These are phyloP conservation scores for Heliosperma pusillum DNA, from an alignment of 148 eudicot species.

Conservation along the genomic window DNA sequence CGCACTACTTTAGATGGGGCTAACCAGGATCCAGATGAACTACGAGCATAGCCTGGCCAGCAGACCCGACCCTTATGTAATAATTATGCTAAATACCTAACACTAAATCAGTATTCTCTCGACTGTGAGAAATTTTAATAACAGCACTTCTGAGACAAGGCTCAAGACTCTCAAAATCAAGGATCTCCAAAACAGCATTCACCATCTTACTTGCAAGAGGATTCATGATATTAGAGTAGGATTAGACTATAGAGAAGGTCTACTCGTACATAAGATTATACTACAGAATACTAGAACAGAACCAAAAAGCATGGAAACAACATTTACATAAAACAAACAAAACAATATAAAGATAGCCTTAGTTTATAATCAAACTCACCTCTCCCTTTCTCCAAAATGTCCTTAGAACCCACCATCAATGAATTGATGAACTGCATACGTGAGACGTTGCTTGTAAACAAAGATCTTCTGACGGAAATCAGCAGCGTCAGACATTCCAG, in stretches of 20 bases:
- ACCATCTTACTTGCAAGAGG: not conserved
- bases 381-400: slow-evolving; percentile 76
- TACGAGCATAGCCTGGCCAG: not conserved
- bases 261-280: not conserved
- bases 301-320: not conserved
- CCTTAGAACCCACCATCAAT: slow-evolving; percentile 75
- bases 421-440: slow-evolving; percentile 66
- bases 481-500: slow-evolving; percentile 85
- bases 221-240: not conserved
- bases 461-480: slow-evolving; percentile 68
- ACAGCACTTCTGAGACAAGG: not conserved
- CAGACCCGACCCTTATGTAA: not conserved
- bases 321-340: not conserved
- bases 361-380: slow-evolving; percentile 40
- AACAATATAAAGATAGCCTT: not conserved
- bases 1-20: not conserved
- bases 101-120: not conserved
- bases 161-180: no score
- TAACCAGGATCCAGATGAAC: not conserved
- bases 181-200: not conserved
- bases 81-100: not conserved
- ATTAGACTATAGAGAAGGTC: not conserved
- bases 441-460: slow-evolving; percentile 59
- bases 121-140: no score
- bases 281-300: not conserved